A percentile compares a stretch with the other conserved stretches of the same genome.
phyloP scores from a whole-genome alignment of 2,329 filamentous ascomycete species.

The Penicillium sp. region DNA sequence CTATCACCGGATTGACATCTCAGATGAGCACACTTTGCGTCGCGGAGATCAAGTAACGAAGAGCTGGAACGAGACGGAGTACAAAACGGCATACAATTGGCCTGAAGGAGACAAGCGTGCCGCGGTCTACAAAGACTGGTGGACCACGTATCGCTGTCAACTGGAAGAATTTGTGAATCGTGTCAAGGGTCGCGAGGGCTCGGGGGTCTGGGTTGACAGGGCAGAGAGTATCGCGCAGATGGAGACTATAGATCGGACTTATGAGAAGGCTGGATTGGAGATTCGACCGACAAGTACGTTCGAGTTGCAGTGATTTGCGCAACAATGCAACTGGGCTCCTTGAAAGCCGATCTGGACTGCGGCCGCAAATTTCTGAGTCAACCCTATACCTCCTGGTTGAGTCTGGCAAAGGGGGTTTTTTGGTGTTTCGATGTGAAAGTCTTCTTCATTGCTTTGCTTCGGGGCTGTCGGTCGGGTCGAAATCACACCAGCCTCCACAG shows the following conservation, averaged over 20 bases:
- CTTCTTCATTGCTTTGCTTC: too few species aligned
- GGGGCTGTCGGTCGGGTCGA: too few species aligned
- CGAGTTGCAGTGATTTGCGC: background rate
- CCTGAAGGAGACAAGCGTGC: background rate
- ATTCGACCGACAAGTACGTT: conserved; percentile 2
- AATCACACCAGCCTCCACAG: too few species aligned
- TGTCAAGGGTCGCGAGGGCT: conserved; percentile 42
- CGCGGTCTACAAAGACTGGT: conserved; percentile 39
- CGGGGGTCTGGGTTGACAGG: conserved; percentile 43
- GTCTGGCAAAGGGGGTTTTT: too few species aligned
- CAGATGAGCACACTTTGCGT: background rate
- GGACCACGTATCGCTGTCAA: conserved; percentile 51
- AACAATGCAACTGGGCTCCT: too few species aligned
- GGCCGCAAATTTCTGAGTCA: too few species aligned
- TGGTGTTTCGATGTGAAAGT: too few species aligned
- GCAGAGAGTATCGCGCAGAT: conserved; percentile 51
- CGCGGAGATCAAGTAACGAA: background rate
- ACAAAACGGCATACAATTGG: conserved; percentile 3
- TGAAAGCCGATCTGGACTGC: too few species aligned
- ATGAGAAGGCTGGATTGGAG: conserved; percentile 45
- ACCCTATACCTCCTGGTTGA: too few species aligned
- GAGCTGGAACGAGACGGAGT: background rate
- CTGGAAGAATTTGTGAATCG: conserved; percentile 54
- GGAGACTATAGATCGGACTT: conserved; percentile 52
- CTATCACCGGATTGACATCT: conserved; percentile 3